Evolutionary conservation across 139 green algal genomes (phyloP).

Genomic region (Picochlorum costavermella): DNA sequence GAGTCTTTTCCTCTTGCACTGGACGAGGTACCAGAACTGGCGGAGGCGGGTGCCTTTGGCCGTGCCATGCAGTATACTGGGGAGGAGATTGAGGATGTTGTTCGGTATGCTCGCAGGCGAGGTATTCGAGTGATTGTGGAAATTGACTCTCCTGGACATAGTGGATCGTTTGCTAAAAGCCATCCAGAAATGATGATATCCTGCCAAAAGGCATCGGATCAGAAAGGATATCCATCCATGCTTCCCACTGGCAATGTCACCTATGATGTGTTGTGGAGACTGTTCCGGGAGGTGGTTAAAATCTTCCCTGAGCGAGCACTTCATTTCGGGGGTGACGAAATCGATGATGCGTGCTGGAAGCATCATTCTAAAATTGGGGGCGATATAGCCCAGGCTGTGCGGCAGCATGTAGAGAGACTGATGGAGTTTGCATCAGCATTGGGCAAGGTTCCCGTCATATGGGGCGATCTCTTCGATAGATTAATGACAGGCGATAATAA

Average conservation of each 20-base stretch:
- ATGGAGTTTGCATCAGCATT: background rate
- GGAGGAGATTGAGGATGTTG: background rate
- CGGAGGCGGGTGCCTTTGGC: slow-evolving; percentile 30
- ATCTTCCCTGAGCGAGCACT: slow-evolving; percentile 46
- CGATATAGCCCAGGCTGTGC: slow-evolving; percentile 8
- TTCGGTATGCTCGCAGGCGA: slow-evolving; percentile 26
- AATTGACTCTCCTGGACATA: slow-evolving; percentile 51
- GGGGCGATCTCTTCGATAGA: background rate
- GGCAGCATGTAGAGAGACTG: slow-evolving; percentile 11
- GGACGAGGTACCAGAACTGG: slow-evolving; percentile 19
- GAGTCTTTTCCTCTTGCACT: slow-evolving; percentile 34
- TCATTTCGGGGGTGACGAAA: slow-evolving; percentile 55
- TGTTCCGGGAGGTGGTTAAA: slow-evolving; percentile 29
- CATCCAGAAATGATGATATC: slow-evolving; percentile 31
- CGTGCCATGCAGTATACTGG: background rate
- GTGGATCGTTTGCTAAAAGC: slow-evolving; percentile 33
- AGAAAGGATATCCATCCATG: slow-evolving; percentile 8
- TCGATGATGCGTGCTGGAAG: slow-evolving; percentile 48
- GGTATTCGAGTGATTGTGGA: slow-evolving; percentile 53
- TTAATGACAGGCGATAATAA: background rate
- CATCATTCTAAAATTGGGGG: slow-evolving; percentile 25
- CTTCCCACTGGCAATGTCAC: background rate
- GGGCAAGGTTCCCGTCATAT: background rate
- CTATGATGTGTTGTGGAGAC: slow-evolving; percentile 12
- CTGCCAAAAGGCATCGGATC: slow-evolving; percentile 19